Percentiles rank a stretch among this genome's conserved stretches.
These are phyloP conservation scores for Exophiala alcalophila DNA, from an alignment of 2,329 filamentous ascomycete species.

Conservation along the genomic window DNA sequence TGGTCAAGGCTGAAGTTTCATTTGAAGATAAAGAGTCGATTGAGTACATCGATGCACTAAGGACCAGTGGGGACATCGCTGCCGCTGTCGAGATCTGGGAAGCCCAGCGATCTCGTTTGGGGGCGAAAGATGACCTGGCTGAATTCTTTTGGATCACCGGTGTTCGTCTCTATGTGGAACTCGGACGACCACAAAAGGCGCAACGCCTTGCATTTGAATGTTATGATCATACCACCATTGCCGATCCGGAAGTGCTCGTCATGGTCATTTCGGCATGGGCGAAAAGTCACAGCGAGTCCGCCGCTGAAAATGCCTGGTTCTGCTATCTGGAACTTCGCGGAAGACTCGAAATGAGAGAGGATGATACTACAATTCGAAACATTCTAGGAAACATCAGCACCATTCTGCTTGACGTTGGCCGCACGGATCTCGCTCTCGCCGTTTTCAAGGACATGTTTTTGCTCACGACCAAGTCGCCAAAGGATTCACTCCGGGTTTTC, in stretches of 20 bases:
- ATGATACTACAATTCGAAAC: slow-evolving; percentile 56
- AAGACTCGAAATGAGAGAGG: slow-evolving; percentile 16
- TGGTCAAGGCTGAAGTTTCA: slow-evolving; percentile 56
- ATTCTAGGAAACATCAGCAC: slow-evolving; percentile 75
- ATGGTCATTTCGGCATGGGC: slow-evolving; percentile 69
- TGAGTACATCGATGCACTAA: slow-evolving; percentile 66
- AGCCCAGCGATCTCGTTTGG: slow-evolving; percentile 34
- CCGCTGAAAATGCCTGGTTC: slow-evolving; percentile 62
- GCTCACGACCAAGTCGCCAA: slow-evolving; percentile 48
- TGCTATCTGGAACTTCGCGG: slow-evolving; percentile 62
- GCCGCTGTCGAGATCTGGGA: slow-evolving; percentile 65
- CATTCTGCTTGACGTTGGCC: slow-evolving; percentile 64
- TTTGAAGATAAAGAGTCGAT: slow-evolving; percentile 60
- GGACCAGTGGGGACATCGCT: slow-evolving; percentile 58
- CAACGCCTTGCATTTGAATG: slow-evolving; percentile 48
- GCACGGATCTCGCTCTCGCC: slow-evolving; percentile 65
- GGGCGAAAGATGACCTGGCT: slow-evolving; percentile 13
- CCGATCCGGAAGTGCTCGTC: slow-evolving; percentile 44
- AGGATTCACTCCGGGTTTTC: slow-evolving; percentile 47
- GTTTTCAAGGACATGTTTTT: slow-evolving; percentile 91
- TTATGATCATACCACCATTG: slow-evolving; percentile 27
- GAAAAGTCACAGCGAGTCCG: slow-evolving; percentile 47
- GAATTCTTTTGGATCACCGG: slow-evolving; percentile 49
- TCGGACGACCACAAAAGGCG: slow-evolving; percentile 48
- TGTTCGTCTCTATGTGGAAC: slow-evolving; percentile 49